Percentiles rank a stretch among this genome's conserved stretches.
Evolutionary conservation across 768 basidiomycete species (phyloP).

Genomic region (Psilocybe cubensis): DNA sequence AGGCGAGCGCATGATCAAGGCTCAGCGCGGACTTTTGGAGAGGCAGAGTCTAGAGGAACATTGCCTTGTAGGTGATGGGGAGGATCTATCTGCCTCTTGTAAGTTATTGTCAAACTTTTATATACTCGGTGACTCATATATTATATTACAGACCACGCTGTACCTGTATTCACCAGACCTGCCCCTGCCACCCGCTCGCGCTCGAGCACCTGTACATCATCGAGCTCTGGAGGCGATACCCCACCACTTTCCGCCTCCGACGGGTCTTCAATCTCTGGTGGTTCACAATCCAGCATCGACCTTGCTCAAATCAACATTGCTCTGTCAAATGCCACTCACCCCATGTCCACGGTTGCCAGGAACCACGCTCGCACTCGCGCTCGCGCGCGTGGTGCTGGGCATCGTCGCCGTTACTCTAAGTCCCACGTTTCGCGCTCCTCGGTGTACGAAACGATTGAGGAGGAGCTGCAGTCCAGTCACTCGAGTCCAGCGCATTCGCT

Average conservation of each 20-base stretch:
- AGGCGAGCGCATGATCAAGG: slow-evolving; percentile 68
- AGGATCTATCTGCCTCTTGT: slow-evolving; percentile 60
- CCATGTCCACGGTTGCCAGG: slow-evolving; percentile 45
- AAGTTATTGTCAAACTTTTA: slow-evolving; percentile 28
- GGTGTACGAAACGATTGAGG: slow-evolving; percentile 81
- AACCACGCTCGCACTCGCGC: slow-evolving; percentile 42
- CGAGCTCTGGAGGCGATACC: slow-evolving; percentile 69
- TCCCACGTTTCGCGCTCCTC: slow-evolving; percentile 66
- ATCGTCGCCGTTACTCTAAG: slow-evolving; percentile 71
- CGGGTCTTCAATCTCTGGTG: slow-evolving; percentile 68
- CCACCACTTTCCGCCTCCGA: slow-evolving; percentile 74
- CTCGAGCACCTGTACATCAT: slow-evolving; percentile 70
- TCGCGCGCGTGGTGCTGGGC: slow-evolving; percentile 65
- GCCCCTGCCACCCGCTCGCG: slow-evolving; percentile 53
- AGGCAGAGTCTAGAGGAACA: slow-evolving; percentile 72
- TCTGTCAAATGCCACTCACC: slow-evolving; percentile 59
- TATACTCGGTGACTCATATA: slow-evolving; percentile 13
- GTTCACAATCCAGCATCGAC: slow-evolving; percentile 81
- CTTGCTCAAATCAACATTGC: slow-evolving; percentile 59
- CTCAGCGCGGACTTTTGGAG: slow-evolving; percentile 62
- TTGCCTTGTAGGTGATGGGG: slow-evolving; percentile 65
- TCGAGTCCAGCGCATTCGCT: slow-evolving; percentile 12
- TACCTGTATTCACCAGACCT: slow-evolving; percentile 68
- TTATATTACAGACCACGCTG: slow-evolving; percentile 35
- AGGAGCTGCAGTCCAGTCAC: slow-evolving; percentile 51